Percentiles rank a stretch among this genome's conserved stretches.
Conservation (phyloP, 148 eudicot genomes). For the Rhododendron mucronatum region DNA sequence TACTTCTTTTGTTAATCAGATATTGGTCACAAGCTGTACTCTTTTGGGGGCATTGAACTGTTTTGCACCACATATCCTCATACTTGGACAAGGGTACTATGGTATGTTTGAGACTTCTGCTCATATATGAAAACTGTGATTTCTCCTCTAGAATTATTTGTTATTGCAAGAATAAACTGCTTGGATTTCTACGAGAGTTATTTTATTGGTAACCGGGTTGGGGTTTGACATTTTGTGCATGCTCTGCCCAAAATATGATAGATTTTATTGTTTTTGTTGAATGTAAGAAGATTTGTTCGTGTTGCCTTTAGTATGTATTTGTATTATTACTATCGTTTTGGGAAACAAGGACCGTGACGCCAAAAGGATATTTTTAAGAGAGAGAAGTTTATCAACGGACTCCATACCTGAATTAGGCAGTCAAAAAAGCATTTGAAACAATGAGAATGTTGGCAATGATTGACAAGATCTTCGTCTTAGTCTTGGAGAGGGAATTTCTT, state of each 20-base stretch:
- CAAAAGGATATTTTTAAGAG: not conserved
- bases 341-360: not conserved
- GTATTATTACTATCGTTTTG: not conserved
- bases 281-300: not conserved
- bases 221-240: not conserved
- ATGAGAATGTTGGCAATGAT: not conserved
- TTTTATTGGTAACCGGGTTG: not conserved
- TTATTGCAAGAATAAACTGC: not conserved
- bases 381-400: not conserved
- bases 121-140: not conserved
- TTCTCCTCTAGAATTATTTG: not conserved
- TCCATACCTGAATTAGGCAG: not conserved
- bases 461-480: not conserved
- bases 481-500: not conserved
- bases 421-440: not conserved
- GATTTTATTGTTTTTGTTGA: not conserved
- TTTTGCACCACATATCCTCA: not conserved
- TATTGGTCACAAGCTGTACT: not conserved
- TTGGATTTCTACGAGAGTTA: not conserved
- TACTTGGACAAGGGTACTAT: slow-evolving; percentile 4
- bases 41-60: not conserved
- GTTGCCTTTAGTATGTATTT: not conserved
- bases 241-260: not conserved
- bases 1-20: not conserved
- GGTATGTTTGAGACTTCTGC: not conserved